Evolutionary conservation across 345 rosid species (phyloP), one percentile per base, ranked within the genome.

Genomic region (Diplotaxis tenuifolia): DNA sequence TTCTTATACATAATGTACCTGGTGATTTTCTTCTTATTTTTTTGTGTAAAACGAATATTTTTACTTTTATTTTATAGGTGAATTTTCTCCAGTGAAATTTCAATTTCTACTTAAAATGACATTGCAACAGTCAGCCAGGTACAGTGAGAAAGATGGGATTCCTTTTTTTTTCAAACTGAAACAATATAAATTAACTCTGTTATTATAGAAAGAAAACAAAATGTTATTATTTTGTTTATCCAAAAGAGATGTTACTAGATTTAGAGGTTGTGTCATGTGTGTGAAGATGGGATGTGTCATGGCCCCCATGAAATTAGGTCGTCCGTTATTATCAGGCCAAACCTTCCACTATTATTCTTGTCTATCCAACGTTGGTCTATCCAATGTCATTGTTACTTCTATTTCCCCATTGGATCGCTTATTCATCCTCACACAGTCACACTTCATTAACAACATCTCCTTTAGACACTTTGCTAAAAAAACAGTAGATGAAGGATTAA

Each of bases 271-370:
- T 22, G 27, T 11, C 59, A 54, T 54, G 72, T 27, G 63, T 29
- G 21, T 57, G 40, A 29, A 23, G 59, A 49, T 22, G 72, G 62
- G 70, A 64, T 45, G 2, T 65, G 59, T 31, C 52, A 73, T 65
- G 73, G 73, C 42, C 74, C 58, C 58, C 70, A 68, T 62, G 59
- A 14, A 60, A 19, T 75, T 68, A 68, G 79, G 73, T 62, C 54
- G 65, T 20, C 69, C 57, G 69, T 75, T 75, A 36, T n/a, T 27
- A 2, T 75, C 74, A 32, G 5, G 50, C 52, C 57, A 38, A 75
- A 68, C 58, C 78, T 61, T 68, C 71, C 27, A 34, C 56, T 28
- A 68, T 61, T 14, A 36, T 52, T 53, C 12, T 67, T 60, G 38
- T 65, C 11, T 11, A 73, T 73, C 72, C 66, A 73, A 65, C 29